phyloP scores from a whole-genome alignment of 2,329 filamentous ascomycete genomes.

The Mollisia scopiformis region DNA sequence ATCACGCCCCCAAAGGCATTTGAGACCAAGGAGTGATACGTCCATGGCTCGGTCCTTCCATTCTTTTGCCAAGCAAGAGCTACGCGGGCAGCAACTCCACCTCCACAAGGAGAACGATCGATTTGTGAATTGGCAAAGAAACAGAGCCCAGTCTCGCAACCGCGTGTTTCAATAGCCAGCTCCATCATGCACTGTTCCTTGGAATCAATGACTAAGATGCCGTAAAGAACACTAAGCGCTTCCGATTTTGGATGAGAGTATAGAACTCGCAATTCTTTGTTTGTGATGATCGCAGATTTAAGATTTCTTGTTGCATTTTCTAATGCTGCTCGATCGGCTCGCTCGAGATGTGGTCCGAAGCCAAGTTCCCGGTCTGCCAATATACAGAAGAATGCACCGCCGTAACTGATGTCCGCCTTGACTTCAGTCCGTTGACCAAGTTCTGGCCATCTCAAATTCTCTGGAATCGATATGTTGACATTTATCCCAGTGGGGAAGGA shows the following conservation, averaged over 20 bases:
- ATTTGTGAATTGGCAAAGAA: constrained; percentile 8
- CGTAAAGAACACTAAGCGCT: background rate
- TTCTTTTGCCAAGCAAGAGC: background rate
- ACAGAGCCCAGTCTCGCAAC: constrained; percentile 5
- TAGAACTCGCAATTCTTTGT: background rate
- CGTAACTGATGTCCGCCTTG: constrained; percentile 3
- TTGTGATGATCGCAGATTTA: background rate
- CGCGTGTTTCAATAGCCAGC: background rate
- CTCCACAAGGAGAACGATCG: background rate
- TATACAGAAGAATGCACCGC: constrained; percentile 5
- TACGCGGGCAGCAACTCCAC: constrained; percentile 2
- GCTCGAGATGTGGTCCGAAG: background rate
- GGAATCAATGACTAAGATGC: background rate
- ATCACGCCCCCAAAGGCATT: background rate
- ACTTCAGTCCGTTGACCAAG: background rate
- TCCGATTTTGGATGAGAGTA: background rate
- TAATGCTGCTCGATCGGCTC: background rate
- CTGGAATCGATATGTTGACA: background rate
- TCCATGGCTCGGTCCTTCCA: background rate
- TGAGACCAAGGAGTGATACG: constrained; percentile 8
- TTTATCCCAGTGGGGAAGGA: background rate
- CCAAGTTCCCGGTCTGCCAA: background rate
- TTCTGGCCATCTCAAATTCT: background rate
- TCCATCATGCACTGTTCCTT: background rate
- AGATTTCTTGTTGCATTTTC: background rate